Evolutionary conservation across 2,329 filamentous ascomycete genomes (phyloP).

Genomic region (Aspergillus calidoustus): DNA sequence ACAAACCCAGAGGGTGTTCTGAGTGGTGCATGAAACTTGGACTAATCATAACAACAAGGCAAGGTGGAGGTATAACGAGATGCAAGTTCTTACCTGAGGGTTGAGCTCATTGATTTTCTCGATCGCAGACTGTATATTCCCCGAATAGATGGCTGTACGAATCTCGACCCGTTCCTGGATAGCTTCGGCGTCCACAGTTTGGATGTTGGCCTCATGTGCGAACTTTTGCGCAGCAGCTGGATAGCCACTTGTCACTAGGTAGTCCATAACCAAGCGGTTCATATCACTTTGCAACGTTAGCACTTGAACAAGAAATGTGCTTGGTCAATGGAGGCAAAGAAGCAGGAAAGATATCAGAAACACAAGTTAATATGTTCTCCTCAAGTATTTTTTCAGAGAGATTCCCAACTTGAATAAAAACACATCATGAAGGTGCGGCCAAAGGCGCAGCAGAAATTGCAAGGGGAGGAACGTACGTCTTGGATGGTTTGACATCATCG

Average conservation of each 20-base stretch:
- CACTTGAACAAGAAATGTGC: constrained; percentile 16
- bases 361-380: constrained; percentile 86
- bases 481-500: constrained; percentile 82
- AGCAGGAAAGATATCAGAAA: constrained; percentile 60
- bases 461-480: constrained; percentile 69
- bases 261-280: constrained; percentile 94
- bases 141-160: constrained; percentile 80
- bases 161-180: constrained; percentile 83
- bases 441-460: constrained; percentile 10
- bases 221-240: constrained; percentile 91
- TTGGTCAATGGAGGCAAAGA: constrained; percentile 10
- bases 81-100: constrained; percentile 73
- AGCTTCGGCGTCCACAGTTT: constrained; percentile 70
- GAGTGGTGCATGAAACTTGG: constrained; percentile 99
- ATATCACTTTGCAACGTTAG: constrained; percentile 72
- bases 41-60: constrained; percentile 82
- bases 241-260: constrained; percentile 94
- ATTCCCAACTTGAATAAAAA: constrained; percentile 96
- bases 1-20: constrained; percentile 84
- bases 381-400: constrained; percentile 94
- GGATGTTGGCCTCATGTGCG: constrained; percentile 88
- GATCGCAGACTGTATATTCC: constrained; percentile 84
- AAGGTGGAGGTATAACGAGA: constrained; percentile 9
- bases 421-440: constrained; percentile 72
- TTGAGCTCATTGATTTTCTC: constrained; percentile 87